A percentile compares a stretch with the other conserved stretches of the same genome.
Conservation (phyloP, 2,329 filamentous ascomycete species). For the Kalmusia sp. region DNA sequence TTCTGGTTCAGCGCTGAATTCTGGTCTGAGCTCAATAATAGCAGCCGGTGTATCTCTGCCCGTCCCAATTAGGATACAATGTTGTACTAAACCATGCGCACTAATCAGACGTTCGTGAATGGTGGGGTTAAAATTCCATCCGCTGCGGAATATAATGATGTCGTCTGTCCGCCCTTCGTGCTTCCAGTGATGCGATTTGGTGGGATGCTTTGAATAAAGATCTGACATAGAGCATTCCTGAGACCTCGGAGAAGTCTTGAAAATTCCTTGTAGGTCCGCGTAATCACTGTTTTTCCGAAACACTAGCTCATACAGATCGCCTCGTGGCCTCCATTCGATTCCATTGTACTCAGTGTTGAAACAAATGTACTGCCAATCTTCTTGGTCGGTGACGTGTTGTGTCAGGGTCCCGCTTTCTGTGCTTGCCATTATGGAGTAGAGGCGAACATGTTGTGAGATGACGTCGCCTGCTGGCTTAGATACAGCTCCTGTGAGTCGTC, state of each 20-base stretch:
- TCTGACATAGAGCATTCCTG: conserved; percentile 31
- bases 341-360: conserved; percentile 26
- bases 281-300: conserved; percentile 20
- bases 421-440: conserved; percentile 25
- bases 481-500: conserved; percentile 21
- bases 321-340: conserved; percentile 30
- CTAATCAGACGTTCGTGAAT: conserved; percentile 32
- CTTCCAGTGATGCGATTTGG: conserved; percentile 35
- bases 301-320: conserved; percentile 27
- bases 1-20: conserved; percentile 25
- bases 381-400: conserved; percentile 28
- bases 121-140: conserved; percentile 30
- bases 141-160: conserved; percentile 26
- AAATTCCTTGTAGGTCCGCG: conserved; percentile 25
- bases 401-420: conserved; percentile 25
- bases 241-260: conserved; percentile 24
- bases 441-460: conserved; percentile 23
- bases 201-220: conserved; percentile 32
- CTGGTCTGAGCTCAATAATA: conserved; percentile 35
- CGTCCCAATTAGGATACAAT: conserved; percentile 42
- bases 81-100: conserved; percentile 35
- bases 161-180: conserved; percentile 30
- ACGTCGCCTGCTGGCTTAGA: conserved; percentile 23
- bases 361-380: conserved; percentile 35
- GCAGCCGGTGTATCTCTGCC: conserved; percentile 38